Conservation (phyloP, 1,284 basidiomycete genomes). For the Papiliotrema laurentii region DNA sequence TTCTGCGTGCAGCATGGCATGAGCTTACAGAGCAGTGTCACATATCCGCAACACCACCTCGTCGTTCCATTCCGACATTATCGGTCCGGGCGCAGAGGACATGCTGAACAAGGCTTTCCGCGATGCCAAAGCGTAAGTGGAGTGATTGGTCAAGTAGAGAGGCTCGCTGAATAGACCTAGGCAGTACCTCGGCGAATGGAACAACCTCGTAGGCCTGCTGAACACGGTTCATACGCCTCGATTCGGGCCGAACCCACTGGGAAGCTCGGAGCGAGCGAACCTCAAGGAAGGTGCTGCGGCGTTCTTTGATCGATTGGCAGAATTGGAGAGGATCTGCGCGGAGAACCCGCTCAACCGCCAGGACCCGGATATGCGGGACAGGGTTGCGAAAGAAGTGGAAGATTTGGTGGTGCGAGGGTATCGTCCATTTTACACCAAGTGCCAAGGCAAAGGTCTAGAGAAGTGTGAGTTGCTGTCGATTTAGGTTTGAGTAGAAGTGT, state of each 20-base stretch:
- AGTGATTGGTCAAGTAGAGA: not conserved
- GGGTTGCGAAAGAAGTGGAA: slow-evolving; percentile 38
- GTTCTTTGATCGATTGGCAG: slow-evolving; percentile 44
- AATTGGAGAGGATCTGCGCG: slow-evolving; percentile 32
- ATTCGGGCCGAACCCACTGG: slow-evolving; percentile 25
- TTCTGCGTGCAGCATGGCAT: not conserved
- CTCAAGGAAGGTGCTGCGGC: slow-evolving; percentile 42
- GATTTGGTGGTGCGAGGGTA: slow-evolving; percentile 33
- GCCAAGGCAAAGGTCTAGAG: slow-evolving; percentile 29
- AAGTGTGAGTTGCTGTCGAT: slow-evolving; percentile 34
- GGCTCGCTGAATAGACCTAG: slow-evolving; percentile 8
- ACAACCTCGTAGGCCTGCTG: slow-evolving; percentile 28
- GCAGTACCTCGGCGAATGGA: slow-evolving; percentile 40
- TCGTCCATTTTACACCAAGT: slow-evolving; percentile 25
- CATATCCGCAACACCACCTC: slow-evolving; percentile 44
- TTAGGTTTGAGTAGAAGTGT: not conserved
- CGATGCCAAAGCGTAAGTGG: slow-evolving; percentile 39
- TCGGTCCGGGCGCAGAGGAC: slow-evolving; percentile 44
- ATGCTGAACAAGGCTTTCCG: slow-evolving; percentile 46
- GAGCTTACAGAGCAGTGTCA: slow-evolving; percentile 30
- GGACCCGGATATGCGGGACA: slow-evolving; percentile 44
- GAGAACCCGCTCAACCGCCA: slow-evolving; percentile 35
- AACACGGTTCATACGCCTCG: slow-evolving; percentile 21
- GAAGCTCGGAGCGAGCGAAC: slow-evolving; percentile 32
- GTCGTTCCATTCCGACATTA: slow-evolving; percentile 40